Percentiles rank a stretch among this genome's conserved stretches.
phyloP scores from a whole-genome alignment of 2,329 filamentous ascomycete genomes.

The Dryadomyces quercus-mongolicae region DNA sequence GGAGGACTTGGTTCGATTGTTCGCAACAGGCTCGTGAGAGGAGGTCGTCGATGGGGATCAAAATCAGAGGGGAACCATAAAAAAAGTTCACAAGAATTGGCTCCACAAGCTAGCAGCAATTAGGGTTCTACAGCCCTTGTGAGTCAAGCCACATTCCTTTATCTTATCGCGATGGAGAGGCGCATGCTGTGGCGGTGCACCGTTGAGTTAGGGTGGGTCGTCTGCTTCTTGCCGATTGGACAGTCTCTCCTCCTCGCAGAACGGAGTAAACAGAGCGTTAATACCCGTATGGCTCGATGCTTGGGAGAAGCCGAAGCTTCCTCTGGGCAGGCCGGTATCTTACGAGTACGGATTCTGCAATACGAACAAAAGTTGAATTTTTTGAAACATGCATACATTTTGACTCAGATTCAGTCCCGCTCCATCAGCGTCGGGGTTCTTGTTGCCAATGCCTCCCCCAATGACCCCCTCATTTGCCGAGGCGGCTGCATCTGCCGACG shows the following conservation, averaged over 20 bases:
- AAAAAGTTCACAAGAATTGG: neutral
- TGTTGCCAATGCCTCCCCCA: neutral
- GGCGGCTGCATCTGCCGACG: constrained; percentile 7
- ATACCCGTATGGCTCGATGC: too few species aligned
- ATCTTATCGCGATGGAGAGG: neutral
- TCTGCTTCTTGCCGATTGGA: too few species aligned
- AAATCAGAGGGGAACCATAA: constrained; percentile 1
- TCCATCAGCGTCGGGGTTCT: too few species aligned
- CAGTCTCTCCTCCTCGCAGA: too few species aligned
- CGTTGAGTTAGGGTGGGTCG: neutral
- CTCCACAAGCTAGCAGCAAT: neutral
- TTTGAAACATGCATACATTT: too few species aligned
- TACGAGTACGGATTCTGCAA: too few species aligned
- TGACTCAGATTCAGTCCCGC: too few species aligned
- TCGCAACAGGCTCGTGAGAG: neutral
- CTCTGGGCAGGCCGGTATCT: too few species aligned
- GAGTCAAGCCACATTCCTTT: neutral
- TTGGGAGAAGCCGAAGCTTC: too few species aligned
- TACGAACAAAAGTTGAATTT: too few species aligned
- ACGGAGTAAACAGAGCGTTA: too few species aligned
- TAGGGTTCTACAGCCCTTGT: constrained; percentile 3
- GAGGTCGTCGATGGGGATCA: neutral
- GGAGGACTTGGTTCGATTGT: neutral
- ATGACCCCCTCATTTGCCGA: constrained; percentile 9
- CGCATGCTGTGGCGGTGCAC: neutral